A percentile compares a stretch with the other conserved stretches of the same genome.
Conservation (phyloP, 345 rosid species). For the Syzygium aqueum region DNA sequence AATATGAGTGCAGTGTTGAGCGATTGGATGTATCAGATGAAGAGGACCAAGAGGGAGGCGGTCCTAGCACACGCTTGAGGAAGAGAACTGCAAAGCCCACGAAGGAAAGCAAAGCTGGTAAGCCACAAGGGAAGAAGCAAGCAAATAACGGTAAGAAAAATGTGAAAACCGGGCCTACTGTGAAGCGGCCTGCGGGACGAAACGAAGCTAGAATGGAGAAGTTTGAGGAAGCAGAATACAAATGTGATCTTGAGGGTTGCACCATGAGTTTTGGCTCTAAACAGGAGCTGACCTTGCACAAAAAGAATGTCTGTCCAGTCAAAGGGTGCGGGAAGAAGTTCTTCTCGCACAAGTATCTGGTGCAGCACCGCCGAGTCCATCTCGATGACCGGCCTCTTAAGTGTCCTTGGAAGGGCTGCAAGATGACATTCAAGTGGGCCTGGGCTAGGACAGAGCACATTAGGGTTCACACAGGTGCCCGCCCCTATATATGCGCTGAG, state of each 20-base stretch:
- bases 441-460: constrained; percentile 97
- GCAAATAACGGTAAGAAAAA: constrained; percentile 26
- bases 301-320: constrained; percentile 78
- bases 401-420: constrained; percentile 99
- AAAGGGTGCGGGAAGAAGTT: constrained; percentile 91
- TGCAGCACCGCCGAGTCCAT: constrained; percentile 91
- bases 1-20: constrained; percentile 15
- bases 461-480: constrained; percentile 96
- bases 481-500: constrained; percentile 78
- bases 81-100: constrained; percentile 39
- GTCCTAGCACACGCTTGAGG: constrained; percentile 77
- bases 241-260: constrained; percentile 92
- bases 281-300: constrained; percentile 65
- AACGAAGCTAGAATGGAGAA: constrained; percentile 10
- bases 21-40: constrained; percentile 13
- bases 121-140: constrained; percentile 43
- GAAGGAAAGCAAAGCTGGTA: constrained; percentile 22
- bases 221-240: constrained; percentile 45
- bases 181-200: not conserved
- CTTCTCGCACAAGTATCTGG: constrained; percentile 92
- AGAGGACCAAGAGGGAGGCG: constrained; percentile 39
- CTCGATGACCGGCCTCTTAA: constrained; percentile 89
- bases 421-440: constrained; percentile 98
- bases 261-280: constrained; percentile 65
- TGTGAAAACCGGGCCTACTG: constrained; percentile 6